phyloP scores from a whole-genome alignment of 2,329 filamentous ascomycete genomes.

The Aspergillus brunneoviolaceus region DNA sequence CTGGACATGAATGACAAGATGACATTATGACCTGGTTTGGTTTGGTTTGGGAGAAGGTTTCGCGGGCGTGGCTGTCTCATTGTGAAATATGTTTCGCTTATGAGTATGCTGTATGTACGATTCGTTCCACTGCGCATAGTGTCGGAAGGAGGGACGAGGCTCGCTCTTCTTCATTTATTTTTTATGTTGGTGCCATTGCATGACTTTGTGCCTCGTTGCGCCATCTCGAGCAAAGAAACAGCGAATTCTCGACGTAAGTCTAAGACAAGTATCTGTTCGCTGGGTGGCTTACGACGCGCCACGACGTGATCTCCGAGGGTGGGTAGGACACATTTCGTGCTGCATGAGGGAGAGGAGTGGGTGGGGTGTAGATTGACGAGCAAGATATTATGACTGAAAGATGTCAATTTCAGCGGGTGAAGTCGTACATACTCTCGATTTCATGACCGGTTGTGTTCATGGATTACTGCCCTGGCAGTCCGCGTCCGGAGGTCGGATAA shows the following conservation, averaged over 20 bases:
- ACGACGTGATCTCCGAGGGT: too few species aligned
- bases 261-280: background rate
- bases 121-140: background rate
- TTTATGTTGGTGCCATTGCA: background rate
- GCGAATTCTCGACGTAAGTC: background rate
- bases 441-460: too few species aligned
- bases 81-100: background rate
- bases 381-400: too few species aligned
- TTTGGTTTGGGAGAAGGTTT: background rate
- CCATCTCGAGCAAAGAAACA: background rate
- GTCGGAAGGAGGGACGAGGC: background rate
- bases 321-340: too few species aligned
- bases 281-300: too few species aligned
- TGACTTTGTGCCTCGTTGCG: background rate
- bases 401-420: too few species aligned
- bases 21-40: background rate
- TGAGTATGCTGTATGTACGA: background rate
- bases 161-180: background rate
- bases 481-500: too few species aligned
- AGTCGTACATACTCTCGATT: too few species aligned
- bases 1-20: background rate
- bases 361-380: too few species aligned
- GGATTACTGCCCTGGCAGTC: too few species aligned
- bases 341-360: too few species aligned
- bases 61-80: background rate